A percentile compares a stretch with the other conserved stretches of the same genome.
These are phyloP conservation scores for Lepidopterella palustris DNA, from an alignment of 495 filamentous ascomycete genomes.

Conservation along the genomic window DNA sequence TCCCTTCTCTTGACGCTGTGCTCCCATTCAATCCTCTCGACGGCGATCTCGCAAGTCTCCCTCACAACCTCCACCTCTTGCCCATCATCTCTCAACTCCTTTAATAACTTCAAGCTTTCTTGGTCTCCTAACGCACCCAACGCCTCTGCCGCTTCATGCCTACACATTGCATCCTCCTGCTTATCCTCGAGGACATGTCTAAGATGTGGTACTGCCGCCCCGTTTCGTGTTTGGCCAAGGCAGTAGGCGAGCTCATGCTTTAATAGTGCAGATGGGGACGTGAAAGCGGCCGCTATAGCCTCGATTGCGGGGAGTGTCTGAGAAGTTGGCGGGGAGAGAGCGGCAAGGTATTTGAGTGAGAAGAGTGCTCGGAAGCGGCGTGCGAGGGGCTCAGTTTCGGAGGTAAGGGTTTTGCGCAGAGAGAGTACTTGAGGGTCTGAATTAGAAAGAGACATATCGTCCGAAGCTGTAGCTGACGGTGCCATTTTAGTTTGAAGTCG, in stretches of 20 bases:
- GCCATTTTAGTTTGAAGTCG: no score
- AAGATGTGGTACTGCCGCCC: constrained; percentile 65
- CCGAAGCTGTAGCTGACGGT: background rate
- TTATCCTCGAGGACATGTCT: constrained; percentile 69
- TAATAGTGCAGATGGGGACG: constrained; percentile 74
- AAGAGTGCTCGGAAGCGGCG: constrained; percentile 95
- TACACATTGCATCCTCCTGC: constrained; percentile 84
- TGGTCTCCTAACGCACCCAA: constrained; percentile 78
- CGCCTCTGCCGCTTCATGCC: constrained; percentile 95
- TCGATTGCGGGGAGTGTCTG: constrained; percentile 71
- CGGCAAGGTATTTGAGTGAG: constrained; percentile 89
- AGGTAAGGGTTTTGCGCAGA: constrained; percentile 69
- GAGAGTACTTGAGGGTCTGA: constrained; percentile 39
- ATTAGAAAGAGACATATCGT: background rate
- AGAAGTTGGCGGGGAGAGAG: constrained; percentile 52
- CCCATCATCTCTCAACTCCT: constrained; percentile 59
- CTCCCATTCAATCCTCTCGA: constrained; percentile 91
- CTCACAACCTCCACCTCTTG: constrained; percentile 71
- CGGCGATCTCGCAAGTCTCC: constrained; percentile 95
- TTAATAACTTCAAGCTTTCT: constrained; percentile 64
- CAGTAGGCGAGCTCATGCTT: constrained; percentile 98
- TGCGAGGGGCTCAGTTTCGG: constrained; percentile 74
- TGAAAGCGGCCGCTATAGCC: constrained; percentile 84
- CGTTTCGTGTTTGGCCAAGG: constrained; percentile 79
- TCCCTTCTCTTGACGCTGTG: constrained; percentile 60